These are phyloP conservation scores for Ophiostoma tasmaniense DNA, from an alignment of 2,329 filamentous ascomycete species.

Conservation along the genomic window DNA sequence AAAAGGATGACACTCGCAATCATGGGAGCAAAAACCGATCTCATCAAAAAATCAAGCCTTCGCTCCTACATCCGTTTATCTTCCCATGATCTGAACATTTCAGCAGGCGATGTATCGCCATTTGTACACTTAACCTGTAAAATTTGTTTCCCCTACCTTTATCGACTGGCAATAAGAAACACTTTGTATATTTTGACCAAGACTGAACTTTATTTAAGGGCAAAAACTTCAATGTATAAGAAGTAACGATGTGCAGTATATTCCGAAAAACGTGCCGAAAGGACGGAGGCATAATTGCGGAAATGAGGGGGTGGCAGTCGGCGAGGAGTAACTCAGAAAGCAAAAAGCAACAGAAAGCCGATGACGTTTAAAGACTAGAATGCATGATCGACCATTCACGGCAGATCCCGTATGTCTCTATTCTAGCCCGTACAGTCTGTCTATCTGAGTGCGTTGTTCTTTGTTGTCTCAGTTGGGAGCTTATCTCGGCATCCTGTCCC, in stretches of 20 bases:
- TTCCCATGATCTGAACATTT: not conserved
- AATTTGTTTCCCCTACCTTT: not conserved
- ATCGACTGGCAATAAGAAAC: not conserved
- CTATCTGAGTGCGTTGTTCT: not conserved
- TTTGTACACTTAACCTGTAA: not conserved
- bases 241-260: not conserved
- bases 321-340: not conserved
- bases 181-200: not conserved
- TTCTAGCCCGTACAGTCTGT: not conserved
- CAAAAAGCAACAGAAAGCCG: not conserved
- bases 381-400: not conserved
- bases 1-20: not conserved
- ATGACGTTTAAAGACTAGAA: not conserved
- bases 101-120: not conserved
- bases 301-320: not conserved
- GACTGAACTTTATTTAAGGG: not conserved
- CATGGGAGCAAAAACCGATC: not conserved
- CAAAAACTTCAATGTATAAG: not conserved
- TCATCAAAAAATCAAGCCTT: not conserved
- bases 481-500: not conserved
- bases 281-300: not conserved
- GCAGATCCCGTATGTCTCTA: not conserved
- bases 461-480: not conserved
- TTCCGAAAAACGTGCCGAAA: not conserved
- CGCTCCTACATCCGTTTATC: not conserved